These are phyloP conservation scores for Cochlearia excelsa DNA, from an alignment of 345 rosid species.

Conservation along the genomic window DNA sequence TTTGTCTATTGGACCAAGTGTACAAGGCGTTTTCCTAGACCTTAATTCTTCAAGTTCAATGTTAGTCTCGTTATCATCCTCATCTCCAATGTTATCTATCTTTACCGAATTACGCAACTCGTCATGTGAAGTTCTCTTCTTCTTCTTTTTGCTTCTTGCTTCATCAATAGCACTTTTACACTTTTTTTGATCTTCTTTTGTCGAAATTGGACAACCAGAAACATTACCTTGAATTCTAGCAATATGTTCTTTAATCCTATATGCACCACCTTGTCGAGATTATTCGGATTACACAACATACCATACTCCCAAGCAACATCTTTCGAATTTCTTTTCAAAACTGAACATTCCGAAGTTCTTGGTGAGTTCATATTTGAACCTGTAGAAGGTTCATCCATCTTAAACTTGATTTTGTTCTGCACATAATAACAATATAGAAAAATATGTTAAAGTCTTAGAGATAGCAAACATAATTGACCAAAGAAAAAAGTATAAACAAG, in stretches of 20 bases:
- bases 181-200: not conserved
- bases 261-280: slow-evolving; percentile 1
- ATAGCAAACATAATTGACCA: no score
- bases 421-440: no score
- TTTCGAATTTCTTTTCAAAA: no score
- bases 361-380: no score
- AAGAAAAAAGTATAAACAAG: no score
- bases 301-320: no score
- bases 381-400: no score
- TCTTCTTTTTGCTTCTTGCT: not conserved
- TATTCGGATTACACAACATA: no score
- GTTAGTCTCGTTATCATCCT: not conserved
- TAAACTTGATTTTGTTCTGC: no score
- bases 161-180: not conserved
- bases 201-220: not conserved
- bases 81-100: not conserved
- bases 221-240: not conserved
- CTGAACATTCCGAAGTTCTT: no score
- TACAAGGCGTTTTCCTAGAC: not conserved
- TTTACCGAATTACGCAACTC: not conserved
- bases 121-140: not conserved
- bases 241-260: not conserved
- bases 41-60: not conserved
- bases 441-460: no score
- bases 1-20: slow-evolving; percentile 1